Evolutionary conservation across 163 green algal species (phyloP).

Genomic region (Smithsoniella earleae): DNA sequence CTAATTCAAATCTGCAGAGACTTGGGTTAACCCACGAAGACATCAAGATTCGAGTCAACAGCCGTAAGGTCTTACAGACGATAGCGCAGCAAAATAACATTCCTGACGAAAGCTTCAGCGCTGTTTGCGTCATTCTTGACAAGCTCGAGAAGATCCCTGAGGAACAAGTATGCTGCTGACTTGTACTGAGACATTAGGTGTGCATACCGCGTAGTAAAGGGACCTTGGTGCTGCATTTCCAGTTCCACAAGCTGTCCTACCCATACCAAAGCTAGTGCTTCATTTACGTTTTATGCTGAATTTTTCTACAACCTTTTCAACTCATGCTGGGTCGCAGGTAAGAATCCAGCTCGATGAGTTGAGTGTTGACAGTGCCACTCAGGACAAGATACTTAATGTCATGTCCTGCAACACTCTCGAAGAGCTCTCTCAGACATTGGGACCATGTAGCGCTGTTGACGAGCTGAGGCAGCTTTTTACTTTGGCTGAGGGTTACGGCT

Average conservation of each 20-base stretch:
- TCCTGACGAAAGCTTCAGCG: conserved; percentile 45
- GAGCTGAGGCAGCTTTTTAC: conserved; percentile 77
- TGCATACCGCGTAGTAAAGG: no score
- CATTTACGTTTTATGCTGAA: no score
- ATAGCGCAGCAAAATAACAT: conserved; percentile 56
- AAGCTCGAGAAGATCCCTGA: conserved; percentile 87
- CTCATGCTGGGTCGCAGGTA: no score
- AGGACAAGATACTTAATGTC: conserved; percentile 64
- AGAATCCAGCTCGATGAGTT: conserved; percentile 31
- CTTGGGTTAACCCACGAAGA: conserved; percentile 65
- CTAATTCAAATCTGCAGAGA: no score
- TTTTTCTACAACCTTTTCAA: no score
- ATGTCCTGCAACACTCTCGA: conserved; percentile 46
- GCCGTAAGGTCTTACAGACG: conserved; percentile 56
- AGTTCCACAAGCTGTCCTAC: no score
- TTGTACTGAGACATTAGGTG: no score
- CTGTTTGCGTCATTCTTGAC: conserved; percentile 90
- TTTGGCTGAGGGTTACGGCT: conserved; percentile 66
- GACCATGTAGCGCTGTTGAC: conserved; percentile 50
- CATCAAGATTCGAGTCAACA: conserved; percentile 77
- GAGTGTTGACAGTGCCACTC: conserved; percentile 34
- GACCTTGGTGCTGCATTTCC: no score
- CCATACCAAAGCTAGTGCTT: no score
- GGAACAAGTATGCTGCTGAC: conserved; percentile 51
- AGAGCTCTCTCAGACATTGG: conserved; percentile 59